A percentile compares a stretch with the other conserved stretches of the same genome.
Evolutionary conservation across 73 alveolate genomes (phyloP).

Genomic region (Tetrahymena thermophila): DNA sequence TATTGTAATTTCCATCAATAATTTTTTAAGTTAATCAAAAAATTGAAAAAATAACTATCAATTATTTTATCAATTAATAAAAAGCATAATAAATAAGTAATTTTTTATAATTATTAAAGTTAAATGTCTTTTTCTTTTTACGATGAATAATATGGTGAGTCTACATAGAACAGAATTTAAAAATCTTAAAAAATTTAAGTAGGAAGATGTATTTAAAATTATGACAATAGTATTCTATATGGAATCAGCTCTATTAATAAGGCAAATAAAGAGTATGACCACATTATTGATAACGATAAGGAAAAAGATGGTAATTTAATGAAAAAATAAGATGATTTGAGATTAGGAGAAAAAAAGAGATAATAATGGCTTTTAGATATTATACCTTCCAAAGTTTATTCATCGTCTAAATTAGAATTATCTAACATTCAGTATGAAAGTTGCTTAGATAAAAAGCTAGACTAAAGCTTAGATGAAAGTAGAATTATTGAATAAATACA

Average conservation of each 20-base stretch:
- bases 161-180: neutral
- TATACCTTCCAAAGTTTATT: neutral
- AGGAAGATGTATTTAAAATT: neutral
- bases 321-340: neutral
- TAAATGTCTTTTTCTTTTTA: neutral
- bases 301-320: neutral
- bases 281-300: neutral
- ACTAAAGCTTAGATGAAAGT: neutral
- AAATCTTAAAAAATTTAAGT: neutral
- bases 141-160: neutral
- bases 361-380: neutral
- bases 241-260: neutral
- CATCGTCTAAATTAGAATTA: neutral
- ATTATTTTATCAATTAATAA: too few species aligned
- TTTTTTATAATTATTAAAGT: neutral
- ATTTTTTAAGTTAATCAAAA: too few species aligned
- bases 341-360: neutral
- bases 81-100: neutral
- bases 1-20: too few species aligned
- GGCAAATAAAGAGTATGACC: neutral
- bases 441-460: neutral
- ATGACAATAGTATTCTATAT: neutral
- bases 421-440: neutral
- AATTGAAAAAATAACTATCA: too few species aligned
- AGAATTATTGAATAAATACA: neutral